Conservation (phyloP, 2,329 filamentous ascomycete genomes). For the Trichoderma arundinaceum region DNA sequence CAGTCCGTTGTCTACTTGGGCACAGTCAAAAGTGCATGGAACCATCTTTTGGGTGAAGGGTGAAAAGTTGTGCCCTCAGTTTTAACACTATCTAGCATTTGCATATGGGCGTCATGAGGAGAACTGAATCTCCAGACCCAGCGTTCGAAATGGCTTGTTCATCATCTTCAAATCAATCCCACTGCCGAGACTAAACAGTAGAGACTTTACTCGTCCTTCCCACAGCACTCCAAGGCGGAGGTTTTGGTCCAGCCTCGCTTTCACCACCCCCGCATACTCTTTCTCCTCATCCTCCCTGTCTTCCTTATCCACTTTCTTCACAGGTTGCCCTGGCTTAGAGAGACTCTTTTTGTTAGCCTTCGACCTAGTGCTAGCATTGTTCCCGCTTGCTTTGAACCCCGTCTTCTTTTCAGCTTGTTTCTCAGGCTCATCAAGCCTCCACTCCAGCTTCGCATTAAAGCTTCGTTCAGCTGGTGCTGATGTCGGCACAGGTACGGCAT, state of each 20-base stretch:
- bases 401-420: not conserved
- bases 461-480: slow-evolving; percentile 45
- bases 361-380: slow-evolving; percentile 54
- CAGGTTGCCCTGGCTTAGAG: slow-evolving; percentile 37
- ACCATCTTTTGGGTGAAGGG: too few species aligned
- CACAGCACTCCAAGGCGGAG: slow-evolving; percentile 85
- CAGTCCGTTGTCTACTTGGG: too few species aligned
- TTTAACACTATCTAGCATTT: not conserved
- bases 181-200: slow-evolving; percentile 89
- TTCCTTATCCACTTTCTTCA: slow-evolving; percentile 35
- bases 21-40: too few species aligned
- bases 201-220: slow-evolving; percentile 90
- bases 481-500: not conserved
- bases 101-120: slow-evolving; percentile 63
- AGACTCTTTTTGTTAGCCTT: slow-evolving; percentile 51
- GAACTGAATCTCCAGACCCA: slow-evolving; percentile 82
- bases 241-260: slow-evolving; percentile 87
- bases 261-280: slow-evolving; percentile 83
- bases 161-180: slow-evolving; percentile 78
- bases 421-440: slow-evolving; percentile 52
- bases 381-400: not conserved
- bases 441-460: slow-evolving; percentile 61
- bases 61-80: not conserved
- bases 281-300: slow-evolving; percentile 52
- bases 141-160: slow-evolving; percentile 76